Evolutionary conservation across 805 yeast genomes (phyloP).

Genomic region (Candida tammaniensis): DNA sequence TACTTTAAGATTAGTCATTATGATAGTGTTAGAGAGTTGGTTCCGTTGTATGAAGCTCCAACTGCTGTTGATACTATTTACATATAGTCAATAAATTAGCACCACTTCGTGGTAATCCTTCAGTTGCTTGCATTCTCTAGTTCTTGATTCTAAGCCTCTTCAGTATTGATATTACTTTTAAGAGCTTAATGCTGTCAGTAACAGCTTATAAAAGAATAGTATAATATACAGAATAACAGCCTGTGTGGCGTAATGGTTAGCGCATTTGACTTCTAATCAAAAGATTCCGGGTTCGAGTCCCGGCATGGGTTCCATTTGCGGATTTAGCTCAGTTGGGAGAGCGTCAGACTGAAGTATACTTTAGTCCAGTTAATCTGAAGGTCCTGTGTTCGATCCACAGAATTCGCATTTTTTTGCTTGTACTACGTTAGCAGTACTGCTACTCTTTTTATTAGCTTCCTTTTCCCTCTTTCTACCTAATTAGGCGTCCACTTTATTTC

Average conservation of each 20-base stretch:
- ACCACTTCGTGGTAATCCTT: too few relatives aligned
- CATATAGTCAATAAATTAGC: too few relatives aligned
- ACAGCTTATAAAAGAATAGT: neutral
- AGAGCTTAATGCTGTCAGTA: neutral
- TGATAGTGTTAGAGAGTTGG: constrained; percentile 1
- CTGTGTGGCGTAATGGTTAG: constrained; percentile 14
- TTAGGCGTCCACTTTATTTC: too few relatives aligned
- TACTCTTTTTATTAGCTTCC: too few relatives aligned
- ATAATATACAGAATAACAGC: constrained; percentile 1
- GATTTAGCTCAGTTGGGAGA: constrained; percentile 38
- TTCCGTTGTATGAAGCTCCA: too few relatives aligned
- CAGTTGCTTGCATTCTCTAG: too few relatives aligned
- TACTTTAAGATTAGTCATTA: neutral
- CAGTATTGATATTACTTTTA: too few relatives aligned
- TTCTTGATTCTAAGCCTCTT: too few relatives aligned
- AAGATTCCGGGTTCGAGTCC: constrained; percentile 15
- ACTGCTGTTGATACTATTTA: too few relatives aligned
- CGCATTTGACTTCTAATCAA: constrained; percentile 14
- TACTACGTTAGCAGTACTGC: too few relatives aligned
- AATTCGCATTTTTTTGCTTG: constrained; percentile 49
- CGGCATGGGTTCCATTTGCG: constrained; percentile 18
- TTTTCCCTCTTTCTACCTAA: too few relatives aligned
- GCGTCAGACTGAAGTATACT: constrained; percentile 35
- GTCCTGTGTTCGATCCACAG: constrained; percentile 85
- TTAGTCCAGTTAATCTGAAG: constrained; percentile 56